These are phyloP conservation scores for Curvularia sp. DNA, from an alignment of 2,329 filamentous ascomycete species.

Conservation along the genomic window DNA sequence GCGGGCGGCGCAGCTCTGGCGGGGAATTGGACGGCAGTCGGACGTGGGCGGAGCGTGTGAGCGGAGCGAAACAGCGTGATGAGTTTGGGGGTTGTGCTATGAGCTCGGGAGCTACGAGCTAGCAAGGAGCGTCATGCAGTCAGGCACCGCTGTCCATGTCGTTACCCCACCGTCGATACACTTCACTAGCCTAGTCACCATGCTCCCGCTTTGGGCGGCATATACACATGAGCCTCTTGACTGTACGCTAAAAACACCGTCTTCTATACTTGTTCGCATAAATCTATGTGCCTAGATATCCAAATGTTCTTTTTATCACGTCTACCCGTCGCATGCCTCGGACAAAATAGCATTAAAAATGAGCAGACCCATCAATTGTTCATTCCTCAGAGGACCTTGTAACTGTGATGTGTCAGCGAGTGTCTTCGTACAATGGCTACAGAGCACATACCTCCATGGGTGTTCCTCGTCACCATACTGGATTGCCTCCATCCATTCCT, in stretches of 20 bases:
- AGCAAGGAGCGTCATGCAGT: conserved; percentile 18
- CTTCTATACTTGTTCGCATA: not conserved
- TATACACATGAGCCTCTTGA: not conserved
- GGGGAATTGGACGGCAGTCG: conserved; percentile 26
- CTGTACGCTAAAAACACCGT: not conserved
- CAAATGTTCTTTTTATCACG: not conserved
- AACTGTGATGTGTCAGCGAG: conserved; percentile 37
- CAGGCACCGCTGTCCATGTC: conserved; percentile 18
- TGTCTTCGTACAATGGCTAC: not conserved
- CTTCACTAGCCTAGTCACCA: not conserved
- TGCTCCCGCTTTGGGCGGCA: not conserved
- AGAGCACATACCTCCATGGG: conserved; percentile 76
- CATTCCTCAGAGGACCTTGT: conserved; percentile 32
- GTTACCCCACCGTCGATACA: conserved; percentile 17
- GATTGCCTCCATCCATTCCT: conserved; percentile 94
- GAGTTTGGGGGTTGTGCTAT: not conserved
- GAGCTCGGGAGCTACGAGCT: conserved; percentile 20
- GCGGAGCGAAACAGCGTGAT: conserved; percentile 2
- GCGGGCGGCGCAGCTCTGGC: conserved; percentile 23
- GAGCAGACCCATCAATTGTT: not conserved
- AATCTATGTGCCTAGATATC: not conserved
- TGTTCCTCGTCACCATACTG: conserved; percentile 90
- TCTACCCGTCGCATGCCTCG: not conserved
- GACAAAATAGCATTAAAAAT: not conserved
- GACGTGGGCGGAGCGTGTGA: conserved; percentile 9